Conservation (phyloP, 1,284 basidiomycete species). For the Exobasidium cylindrosporum region DNA sequence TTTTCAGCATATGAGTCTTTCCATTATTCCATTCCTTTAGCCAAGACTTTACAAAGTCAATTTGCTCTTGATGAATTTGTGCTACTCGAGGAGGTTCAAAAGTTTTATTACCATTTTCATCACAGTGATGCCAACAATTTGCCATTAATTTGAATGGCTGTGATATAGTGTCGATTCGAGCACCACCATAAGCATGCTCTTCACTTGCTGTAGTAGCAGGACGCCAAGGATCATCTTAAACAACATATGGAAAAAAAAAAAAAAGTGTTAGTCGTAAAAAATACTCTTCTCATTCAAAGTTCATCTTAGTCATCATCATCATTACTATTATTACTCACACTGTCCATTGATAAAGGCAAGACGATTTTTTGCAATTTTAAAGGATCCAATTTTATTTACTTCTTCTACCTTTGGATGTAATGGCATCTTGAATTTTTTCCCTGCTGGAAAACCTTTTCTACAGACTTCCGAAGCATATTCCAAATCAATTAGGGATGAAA, state of each 20-base stretch:
- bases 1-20: no score
- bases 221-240: slow-evolving; percentile 71
- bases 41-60: slow-evolving; percentile 79
- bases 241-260: no score
- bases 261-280: no score
- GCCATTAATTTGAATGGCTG: slow-evolving; percentile 84
- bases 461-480: slow-evolving; percentile 79
- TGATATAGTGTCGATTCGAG: slow-evolving; percentile 68
- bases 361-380: slow-evolving; percentile 69
- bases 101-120: slow-evolving; percentile 37
- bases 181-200: slow-evolving; percentile 62
- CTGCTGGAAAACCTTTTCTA: slow-evolving; percentile 73
- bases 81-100: slow-evolving; percentile 67
- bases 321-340: slow-evolving; percentile 72
- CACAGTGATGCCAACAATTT: slow-evolving; percentile 51
- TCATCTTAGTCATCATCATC: slow-evolving; percentile 71
- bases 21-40: slow-evolving; percentile 57
- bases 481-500: slow-evolving; percentile 71
- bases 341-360: slow-evolving; percentile 68
- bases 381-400: slow-evolving; percentile 63
- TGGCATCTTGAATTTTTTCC: slow-evolving; percentile 72
- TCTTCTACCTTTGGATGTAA: slow-evolving; percentile 70
- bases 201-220: slow-evolving; percentile 79
- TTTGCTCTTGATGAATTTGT: slow-evolving; percentile 75
- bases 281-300: slow-evolving; percentile 42